A percentile compares a stretch with the other conserved stretches of the same genome.
Conservation (phyloP, 2,329 filamentous ascomycete genomes). For the Phoma sp. region DNA sequence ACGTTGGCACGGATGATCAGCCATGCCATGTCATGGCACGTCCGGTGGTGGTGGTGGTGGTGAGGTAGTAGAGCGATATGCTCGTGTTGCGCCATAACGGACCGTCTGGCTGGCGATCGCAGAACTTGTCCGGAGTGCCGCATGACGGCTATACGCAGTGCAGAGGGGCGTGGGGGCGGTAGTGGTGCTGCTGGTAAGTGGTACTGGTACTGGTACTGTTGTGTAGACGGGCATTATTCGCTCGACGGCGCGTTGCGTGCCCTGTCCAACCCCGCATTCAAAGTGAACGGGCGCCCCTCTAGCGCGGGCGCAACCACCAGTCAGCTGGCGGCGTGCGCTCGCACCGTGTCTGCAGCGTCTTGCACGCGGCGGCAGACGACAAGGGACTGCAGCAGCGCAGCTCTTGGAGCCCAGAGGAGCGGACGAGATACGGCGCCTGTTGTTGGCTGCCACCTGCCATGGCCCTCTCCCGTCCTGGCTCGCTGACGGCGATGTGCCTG, state of each 20-base stretch:
- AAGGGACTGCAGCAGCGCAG: conserved; percentile 20
- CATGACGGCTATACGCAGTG: conserved; percentile 23
- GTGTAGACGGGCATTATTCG: neutral
- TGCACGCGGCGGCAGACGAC: conserved; percentile 13
- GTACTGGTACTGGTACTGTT: too few relatives aligned
- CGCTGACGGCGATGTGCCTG: conserved; percentile 17
- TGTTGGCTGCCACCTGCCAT: conserved; percentile 15
- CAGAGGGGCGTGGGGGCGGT: too few relatives aligned
- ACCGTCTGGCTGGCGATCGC: conserved; percentile 14
- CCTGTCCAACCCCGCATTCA: conserved; percentile 13
- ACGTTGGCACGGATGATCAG: conserved; percentile 5
- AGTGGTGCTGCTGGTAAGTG: too few relatives aligned
- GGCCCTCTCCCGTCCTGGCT: conserved; percentile 18
- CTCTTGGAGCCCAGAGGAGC: conserved; percentile 18
- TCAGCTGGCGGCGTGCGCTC: conserved; percentile 11
- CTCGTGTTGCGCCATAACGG: conserved; percentile 29
- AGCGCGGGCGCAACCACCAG: conserved; percentile 26
- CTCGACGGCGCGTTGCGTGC: conserved; percentile 7
- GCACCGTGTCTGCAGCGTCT: too few relatives aligned
- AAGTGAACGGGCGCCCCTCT: conserved; percentile 8
- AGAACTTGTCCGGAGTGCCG: conserved; percentile 16
- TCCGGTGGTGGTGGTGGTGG: conserved; percentile 1
- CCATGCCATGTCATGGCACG: neutral
- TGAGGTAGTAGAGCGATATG: conserved; percentile 8
- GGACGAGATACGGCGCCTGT: conserved; percentile 23